Evolutionary conservation across 2,329 filamentous ascomycete genomes (phyloP).

Genomic region (Hortaea werneckii): DNA sequence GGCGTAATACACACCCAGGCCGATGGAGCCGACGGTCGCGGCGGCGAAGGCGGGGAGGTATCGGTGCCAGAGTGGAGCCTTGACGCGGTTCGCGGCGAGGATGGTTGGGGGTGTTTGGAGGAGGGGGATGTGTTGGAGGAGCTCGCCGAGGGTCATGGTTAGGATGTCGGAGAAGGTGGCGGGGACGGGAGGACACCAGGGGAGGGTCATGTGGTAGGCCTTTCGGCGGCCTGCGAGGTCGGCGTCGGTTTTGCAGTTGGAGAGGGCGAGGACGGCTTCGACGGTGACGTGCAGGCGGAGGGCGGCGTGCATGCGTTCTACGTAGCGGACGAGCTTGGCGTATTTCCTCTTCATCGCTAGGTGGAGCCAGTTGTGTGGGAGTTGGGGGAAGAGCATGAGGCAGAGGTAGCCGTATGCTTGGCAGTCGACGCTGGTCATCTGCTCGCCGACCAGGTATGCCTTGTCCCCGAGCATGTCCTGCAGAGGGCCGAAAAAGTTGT

Average conservation of each 20-base stretch:
- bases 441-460: slow-evolving; percentile 44
- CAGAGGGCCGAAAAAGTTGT: slow-evolving; percentile 61
- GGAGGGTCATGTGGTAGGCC: slow-evolving; percentile 11
- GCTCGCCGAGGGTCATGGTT: slow-evolving; percentile 1
- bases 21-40: slow-evolving; percentile 10
- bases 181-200: slow-evolving; percentile 11
- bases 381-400: slow-evolving; percentile 54
- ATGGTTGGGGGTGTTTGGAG: slow-evolving; percentile 1
- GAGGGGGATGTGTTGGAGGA: slow-evolving; percentile 5
- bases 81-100: neutral
- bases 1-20: slow-evolving; percentile 11
- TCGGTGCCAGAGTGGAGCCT: slow-evolving; percentile 8
- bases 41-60: slow-evolving; percentile 13
- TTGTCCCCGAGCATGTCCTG: slow-evolving; percentile 49
- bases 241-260: slow-evolving; percentile 2
- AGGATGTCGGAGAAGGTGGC: slow-evolving; percentile 1
- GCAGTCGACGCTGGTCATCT: slow-evolving; percentile 63
- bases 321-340: slow-evolving; percentile 28
- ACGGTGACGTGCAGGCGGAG: slow-evolving; percentile 13
- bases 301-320: slow-evolving; percentile 22
- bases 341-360: slow-evolving; percentile 45
- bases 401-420: slow-evolving; percentile 70
- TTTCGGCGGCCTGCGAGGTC: slow-evolving; percentile 3
- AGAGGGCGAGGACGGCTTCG: slow-evolving; percentile 13
- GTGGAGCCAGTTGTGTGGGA: slow-evolving; percentile 54